A percentile compares a stretch with the other conserved stretches of the same genome.
Conservation (phyloP, 2,329 filamentous ascomycete genomes). For the Sclerotinia trifoliorum region DNA sequence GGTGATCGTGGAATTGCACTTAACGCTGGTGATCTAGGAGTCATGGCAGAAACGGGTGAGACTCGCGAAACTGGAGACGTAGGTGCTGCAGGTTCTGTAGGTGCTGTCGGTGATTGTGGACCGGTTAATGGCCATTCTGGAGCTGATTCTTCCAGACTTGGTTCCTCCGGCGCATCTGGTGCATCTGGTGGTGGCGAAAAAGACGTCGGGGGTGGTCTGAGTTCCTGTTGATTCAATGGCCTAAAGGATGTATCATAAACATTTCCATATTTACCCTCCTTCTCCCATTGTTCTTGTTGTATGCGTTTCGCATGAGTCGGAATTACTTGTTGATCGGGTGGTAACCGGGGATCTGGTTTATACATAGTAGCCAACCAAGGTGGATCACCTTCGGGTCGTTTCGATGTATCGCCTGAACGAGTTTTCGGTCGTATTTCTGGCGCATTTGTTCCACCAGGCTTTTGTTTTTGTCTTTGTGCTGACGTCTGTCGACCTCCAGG, state of each 20-base stretch:
- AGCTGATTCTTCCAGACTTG: constrained; percentile 32
- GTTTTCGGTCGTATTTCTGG: constrained; percentile 58
- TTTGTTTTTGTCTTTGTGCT: constrained; percentile 54
- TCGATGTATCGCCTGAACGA: constrained; percentile 53
- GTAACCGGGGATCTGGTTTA: constrained; percentile 89
- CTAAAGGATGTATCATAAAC: constrained; percentile 87
- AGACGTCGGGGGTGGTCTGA: constrained; percentile 75
- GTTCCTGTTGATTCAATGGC: constrained; percentile 63
- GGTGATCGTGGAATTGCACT: constrained; percentile 49
- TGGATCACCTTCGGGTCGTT: constrained; percentile 87
- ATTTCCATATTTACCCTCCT: constrained; percentile 80
- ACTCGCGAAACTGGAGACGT: not conserved
- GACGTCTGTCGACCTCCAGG: constrained; percentile 38
- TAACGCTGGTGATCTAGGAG: constrained; percentile 49
- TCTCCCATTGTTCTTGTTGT: constrained; percentile 94
- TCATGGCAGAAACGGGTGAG: not conserved
- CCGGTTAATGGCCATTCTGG: constrained; percentile 61
- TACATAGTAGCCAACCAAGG: constrained; percentile 95
- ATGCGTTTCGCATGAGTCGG: constrained; percentile 89
- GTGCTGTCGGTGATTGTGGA: constrained; percentile 24
- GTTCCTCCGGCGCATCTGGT: constrained; percentile 23
- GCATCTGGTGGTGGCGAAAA: constrained; percentile 42
- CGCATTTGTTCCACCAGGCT: constrained; percentile 52
- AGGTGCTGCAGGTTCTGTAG: not conserved
- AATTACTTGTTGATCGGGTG: constrained; percentile 91